A percentile compares a stretch with the other conserved stretches of the same genome.
Conservation (phyloP, 2,329 filamentous ascomycete species). For the Periconia macrospinosa region DNA sequence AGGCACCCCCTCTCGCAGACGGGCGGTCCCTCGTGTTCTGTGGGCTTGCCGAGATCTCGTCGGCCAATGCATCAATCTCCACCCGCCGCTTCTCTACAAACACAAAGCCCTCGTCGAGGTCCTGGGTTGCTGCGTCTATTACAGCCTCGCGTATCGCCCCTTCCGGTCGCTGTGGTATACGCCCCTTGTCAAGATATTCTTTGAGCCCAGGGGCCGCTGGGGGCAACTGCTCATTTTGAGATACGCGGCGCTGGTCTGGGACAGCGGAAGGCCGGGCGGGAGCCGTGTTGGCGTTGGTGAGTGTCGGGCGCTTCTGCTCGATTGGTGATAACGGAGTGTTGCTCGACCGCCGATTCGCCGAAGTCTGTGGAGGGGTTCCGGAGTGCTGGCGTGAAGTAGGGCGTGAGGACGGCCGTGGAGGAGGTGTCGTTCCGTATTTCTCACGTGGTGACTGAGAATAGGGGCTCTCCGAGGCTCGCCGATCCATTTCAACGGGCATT, state of each 20-base stretch:
- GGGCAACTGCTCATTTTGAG: conserved; percentile 48
- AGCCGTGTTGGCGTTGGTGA: conserved; percentile 50
- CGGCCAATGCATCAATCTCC: conserved; percentile 95
- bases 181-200: conserved; percentile 49
- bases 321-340: conserved; percentile 35
- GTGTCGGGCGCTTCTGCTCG: conserved; percentile 44
- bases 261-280: conserved; percentile 44
- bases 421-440: conserved; percentile 32
- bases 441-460: conserved; percentile 39
- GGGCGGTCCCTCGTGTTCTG: conserved; percentile 53
- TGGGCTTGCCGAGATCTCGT: conserved; percentile 86
- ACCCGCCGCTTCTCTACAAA: conserved; percentile 93
- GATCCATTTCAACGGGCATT: conserved; percentile 29
- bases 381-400: conserved; percentile 30
- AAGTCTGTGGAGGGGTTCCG: conserved; percentile 26
- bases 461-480: conserved; percentile 27
- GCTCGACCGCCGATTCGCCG: conserved; percentile 32
- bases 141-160: conserved; percentile 50
- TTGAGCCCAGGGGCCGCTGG: conserved; percentile 50
- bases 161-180: conserved; percentile 44
- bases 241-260: conserved; percentile 62
- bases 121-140: conserved; percentile 75
- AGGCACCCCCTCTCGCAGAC: conserved; percentile 60
- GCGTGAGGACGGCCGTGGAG: conserved; percentile 37
- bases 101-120: conserved; percentile 94